Evolutionary conservation across 345 rosid genomes (phyloP).

Genomic region (Arabis alpina): DNA sequence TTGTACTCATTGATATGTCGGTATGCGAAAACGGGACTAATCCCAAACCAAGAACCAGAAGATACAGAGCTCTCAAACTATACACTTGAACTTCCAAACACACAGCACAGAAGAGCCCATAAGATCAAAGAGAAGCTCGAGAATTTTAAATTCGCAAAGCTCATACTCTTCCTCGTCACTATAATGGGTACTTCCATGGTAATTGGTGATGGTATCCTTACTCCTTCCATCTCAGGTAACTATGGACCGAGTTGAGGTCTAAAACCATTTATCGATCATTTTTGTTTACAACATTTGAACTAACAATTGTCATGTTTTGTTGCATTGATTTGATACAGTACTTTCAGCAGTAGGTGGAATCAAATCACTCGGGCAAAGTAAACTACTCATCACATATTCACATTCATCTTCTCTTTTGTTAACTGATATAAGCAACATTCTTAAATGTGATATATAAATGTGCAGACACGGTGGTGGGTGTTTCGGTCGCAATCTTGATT

Average conservation of each 20-base stretch:
- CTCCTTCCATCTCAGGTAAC: constrained; percentile 77
- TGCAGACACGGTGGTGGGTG: constrained; percentile 70
- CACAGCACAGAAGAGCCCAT: constrained; percentile 47
- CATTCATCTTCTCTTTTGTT: constrained; percentile 6
- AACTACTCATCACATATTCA: too few relatives aligned
- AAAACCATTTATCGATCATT: neutral
- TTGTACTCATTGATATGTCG: constrained; percentile 69
- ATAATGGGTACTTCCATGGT: constrained; percentile 85
- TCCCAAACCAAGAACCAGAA: constrained; percentile 75
- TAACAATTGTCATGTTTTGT: neutral
- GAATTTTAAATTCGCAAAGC: constrained; percentile 42
- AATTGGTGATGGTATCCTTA: constrained; percentile 81
- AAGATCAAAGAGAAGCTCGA: constrained; percentile 59
- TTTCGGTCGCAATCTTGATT: constrained; percentile 64
- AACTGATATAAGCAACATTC: neutral
- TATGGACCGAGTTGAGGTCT: constrained; percentile 1
- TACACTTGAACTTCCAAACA: constrained; percentile 57
- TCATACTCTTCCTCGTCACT: constrained; percentile 62
- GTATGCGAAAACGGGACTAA: constrained; percentile 54
- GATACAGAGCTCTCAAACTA: constrained; percentile 69
- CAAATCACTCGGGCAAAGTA: constrained; percentile 65
- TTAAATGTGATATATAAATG: neutral
- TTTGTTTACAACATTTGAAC: neutral
- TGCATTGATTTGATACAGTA: constrained; percentile 45
- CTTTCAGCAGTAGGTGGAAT: constrained; percentile 85